Conservation (phyloP, 1,284 basidiomycete species). For the Coniferiporia sulphurascens region DNA sequence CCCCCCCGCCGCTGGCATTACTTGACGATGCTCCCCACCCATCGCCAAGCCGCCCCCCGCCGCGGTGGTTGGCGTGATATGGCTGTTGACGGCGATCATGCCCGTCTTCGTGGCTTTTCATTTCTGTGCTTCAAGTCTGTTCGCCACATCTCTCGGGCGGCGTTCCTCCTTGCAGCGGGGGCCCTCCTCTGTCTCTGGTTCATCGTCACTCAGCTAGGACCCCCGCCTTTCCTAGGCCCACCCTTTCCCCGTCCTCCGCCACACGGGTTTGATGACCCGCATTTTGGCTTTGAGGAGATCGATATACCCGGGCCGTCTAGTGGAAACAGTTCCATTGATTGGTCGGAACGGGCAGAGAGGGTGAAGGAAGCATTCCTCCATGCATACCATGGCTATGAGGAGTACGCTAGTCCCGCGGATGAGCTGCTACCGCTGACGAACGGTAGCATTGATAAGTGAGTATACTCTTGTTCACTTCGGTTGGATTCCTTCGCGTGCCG, state of each 20-base stretch:
- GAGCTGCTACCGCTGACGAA: constrained; percentile 47
- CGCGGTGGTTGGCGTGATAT: constrained; percentile 11
- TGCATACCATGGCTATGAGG: constrained; percentile 50
- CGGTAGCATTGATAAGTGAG: constrained; percentile 28
- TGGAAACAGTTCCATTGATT: constrained; percentile 1
- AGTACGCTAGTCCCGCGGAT: constrained; percentile 51
- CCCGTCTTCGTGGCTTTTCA: constrained; percentile 2
- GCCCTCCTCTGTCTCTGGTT: constrained; percentile 9
- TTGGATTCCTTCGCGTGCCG: neutral
- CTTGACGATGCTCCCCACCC: constrained; percentile 3
- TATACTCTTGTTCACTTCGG: neutral
- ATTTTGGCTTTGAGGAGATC: neutral
- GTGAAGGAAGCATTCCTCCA: constrained; percentile 55
- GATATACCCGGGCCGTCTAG: neutral
- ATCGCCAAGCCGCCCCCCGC: neutral
- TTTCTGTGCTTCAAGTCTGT: constrained; percentile 8
- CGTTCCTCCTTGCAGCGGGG: constrained; percentile 2
- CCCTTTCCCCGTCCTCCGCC: constrained; percentile 5
- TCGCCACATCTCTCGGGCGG: neutral
- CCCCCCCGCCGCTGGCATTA: neutral
- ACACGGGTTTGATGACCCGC: neutral
- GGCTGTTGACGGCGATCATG: constrained; percentile 6
- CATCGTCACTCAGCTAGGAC: constrained; percentile 6
- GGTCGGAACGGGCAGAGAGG: constrained; percentile 29
- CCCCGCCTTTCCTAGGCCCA: neutral